Base-by-base conservation (phyloP, 2,329 filamentous ascomycete species). In the Aspergillus quadricinctus region DNA sequence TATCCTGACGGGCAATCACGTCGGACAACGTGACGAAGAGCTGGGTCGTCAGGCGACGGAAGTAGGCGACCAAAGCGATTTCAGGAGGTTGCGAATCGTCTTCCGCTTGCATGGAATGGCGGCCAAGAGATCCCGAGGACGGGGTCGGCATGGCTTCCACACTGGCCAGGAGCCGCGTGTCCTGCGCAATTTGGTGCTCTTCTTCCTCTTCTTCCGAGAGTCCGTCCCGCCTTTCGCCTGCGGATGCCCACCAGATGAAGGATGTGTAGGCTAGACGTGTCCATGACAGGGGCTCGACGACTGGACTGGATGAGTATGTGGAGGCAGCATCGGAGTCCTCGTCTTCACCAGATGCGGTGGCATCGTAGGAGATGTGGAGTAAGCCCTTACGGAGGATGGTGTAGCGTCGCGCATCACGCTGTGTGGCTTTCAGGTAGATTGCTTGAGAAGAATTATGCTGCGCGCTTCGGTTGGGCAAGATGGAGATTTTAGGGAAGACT, bases 371-470 rank as follows among this genome's bases (percentile, higher is more conserved):
- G 45, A 72, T 61, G 49, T 69, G 70, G 28, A 64, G 69, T 9
- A 95, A 78, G 4, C 87, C 88, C 59, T 79, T 79, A 50, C 83
- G 82, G 10, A 96, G 81, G 19, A 86, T 80, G 49, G 83, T 81
- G 74, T 89, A 97, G 23, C 93, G 88, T 27, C 90, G 85, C 14
- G 94, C 81, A 71, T 99, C 94, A 43, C 94, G 87, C 69, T 97
- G 93, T 0, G 92, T 96, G 1, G 94, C 93, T 74, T 88, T 92
- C 54, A 97, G 75, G 14, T 64, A 58, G 3, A 67, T 59, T 4
- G 63, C 55, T 57, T 73, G 66, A 19, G 61, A 57, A 3, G 64
- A 52, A 28, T 68, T 69, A 27, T 63, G 57, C 14, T 83, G 79
- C 40, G 81, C 78, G 4, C 87, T 86, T 52, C 83, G 80, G 3